Evolutionary conservation across 2,329 filamentous ascomycete genomes (phyloP).

Genomic region (Nemania sp.): DNA sequence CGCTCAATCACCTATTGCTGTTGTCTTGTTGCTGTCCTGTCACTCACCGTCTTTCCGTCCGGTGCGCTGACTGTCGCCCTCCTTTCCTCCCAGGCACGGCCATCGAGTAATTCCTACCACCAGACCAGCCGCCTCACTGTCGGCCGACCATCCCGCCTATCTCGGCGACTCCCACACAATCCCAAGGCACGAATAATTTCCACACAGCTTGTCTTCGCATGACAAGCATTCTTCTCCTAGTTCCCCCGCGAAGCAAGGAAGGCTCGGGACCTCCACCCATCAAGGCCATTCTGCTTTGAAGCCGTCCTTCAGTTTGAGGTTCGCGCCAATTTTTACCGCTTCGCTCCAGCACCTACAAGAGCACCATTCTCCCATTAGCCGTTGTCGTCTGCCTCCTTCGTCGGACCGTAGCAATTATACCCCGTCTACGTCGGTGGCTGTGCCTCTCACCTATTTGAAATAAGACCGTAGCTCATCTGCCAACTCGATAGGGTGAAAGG

Average conservation of each 20-base stretch:
- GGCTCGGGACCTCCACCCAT: conserved; percentile 10
- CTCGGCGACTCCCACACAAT: conserved; percentile 20
- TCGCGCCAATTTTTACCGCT: conserved; percentile 32
- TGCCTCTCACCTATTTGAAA: conserved; percentile 3
- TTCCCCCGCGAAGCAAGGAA: conserved; percentile 33
- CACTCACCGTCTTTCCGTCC: conserved; percentile 26
- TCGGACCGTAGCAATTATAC: conserved; percentile 21
- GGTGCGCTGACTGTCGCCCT: conserved; percentile 37
- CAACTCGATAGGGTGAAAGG: conserved; percentile 32
- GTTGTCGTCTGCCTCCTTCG: no score
- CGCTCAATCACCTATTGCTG: conserved; percentile 26
- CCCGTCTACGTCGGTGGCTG: conserved; percentile 10
- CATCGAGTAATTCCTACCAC: conserved; percentile 25
- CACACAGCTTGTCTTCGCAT: conserved; percentile 33
- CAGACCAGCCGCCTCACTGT: conserved; percentile 21
- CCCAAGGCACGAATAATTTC: conserved; percentile 12
- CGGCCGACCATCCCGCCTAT: conserved; percentile 27
- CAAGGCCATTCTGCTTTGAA: conserved; percentile 13
- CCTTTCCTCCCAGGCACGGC: conserved; percentile 30
- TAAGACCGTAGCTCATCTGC: conserved; percentile 25
- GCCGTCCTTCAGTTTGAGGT: conserved; percentile 26
- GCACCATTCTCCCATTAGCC: no score
- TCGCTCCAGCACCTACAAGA: conserved; percentile 28
- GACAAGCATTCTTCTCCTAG: conserved; percentile 29
- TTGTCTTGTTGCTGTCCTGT: no score